Evolutionary conservation across 106 monocot species (phyloP).

Genomic region (Hemerocallis citrina): DNA sequence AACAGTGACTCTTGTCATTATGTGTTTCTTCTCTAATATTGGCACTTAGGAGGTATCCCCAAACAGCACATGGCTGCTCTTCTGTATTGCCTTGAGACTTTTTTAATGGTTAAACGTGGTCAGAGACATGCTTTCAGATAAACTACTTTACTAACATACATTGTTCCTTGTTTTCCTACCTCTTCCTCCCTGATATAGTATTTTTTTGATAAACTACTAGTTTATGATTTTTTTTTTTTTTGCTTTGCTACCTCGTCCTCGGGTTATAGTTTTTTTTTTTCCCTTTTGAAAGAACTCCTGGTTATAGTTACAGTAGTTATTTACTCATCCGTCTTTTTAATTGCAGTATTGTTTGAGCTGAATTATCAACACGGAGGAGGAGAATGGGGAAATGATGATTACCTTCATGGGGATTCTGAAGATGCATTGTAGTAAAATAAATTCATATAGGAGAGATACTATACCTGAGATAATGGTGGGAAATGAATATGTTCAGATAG

Average conservation of each 20-base stretch:
- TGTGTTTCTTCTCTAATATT: not conserved
- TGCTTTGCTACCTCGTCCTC: too few relatives aligned
- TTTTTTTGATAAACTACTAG: not conserved
- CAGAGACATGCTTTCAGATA: not conserved
- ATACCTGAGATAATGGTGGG: not conserved
- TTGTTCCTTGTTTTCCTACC: not conserved
- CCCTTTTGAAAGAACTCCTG: too few relatives aligned
- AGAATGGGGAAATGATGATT: too few relatives aligned
- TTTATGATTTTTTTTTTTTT: too few relatives aligned
- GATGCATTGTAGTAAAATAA: not conserved
- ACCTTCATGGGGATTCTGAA: too few relatives aligned
- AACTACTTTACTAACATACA: not conserved
- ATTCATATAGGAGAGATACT: not conserved
- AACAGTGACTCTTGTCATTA: not conserved
- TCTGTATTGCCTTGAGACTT: too few relatives aligned
- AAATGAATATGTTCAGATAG: not conserved
- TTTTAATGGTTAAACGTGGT: not conserved
- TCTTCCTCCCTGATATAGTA: too few relatives aligned
- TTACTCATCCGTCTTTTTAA: too few relatives aligned
- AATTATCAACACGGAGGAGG: too few relatives aligned
- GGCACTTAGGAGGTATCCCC: not conserved
- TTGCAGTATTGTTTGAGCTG: too few relatives aligned
- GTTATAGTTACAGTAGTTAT: too few relatives aligned
- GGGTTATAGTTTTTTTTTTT: too few relatives aligned
- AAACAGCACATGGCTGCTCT: not conserved